Percentiles rank a stretch among this genome's conserved stretches.
phyloP scores from a whole-genome alignment of 2,329 filamentous ascomycete species.

The Nemania diffusa region DNA sequence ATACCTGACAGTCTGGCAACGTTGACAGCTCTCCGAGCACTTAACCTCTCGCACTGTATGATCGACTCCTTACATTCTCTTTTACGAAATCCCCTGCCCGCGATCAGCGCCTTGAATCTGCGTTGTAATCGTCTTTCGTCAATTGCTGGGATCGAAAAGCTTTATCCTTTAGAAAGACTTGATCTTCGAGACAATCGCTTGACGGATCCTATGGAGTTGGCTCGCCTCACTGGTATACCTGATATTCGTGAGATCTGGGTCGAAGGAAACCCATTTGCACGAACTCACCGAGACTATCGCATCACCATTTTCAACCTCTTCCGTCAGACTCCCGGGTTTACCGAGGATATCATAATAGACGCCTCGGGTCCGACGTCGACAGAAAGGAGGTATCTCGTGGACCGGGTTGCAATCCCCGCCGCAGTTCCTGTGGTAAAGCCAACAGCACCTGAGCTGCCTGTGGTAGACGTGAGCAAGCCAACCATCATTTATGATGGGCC shows the following conservation, averaged over 20 bases:
- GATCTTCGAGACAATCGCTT: slow-evolving; percentile 92
- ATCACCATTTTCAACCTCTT: slow-evolving; percentile 97
- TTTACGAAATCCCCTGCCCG: slow-evolving; percentile 84
- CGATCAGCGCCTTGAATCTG: slow-evolving; percentile 92
- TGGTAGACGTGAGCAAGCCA: slow-evolving; percentile 75
- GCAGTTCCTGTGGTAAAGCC: slow-evolving; percentile 82
- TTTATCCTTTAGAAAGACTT: slow-evolving; percentile 87
- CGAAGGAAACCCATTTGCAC: slow-evolving; percentile 89
- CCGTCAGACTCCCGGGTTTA: slow-evolving; percentile 86
- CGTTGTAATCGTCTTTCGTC: slow-evolving; percentile 88
- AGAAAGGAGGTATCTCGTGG: slow-evolving; percentile 85
- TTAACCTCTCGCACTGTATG: slow-evolving; percentile 98
- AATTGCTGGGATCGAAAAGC: slow-evolving; percentile 87
- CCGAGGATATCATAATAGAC: slow-evolving; percentile 91
- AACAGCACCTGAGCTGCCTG: slow-evolving; percentile 68
- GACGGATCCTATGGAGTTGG: slow-evolving; percentile 90
- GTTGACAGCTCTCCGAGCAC: slow-evolving; percentile 85
- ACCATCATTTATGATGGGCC: slow-evolving; percentile 65
- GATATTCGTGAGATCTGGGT: slow-evolving; percentile 95
- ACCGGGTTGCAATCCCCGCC: slow-evolving; percentile 79
- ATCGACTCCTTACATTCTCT: slow-evolving; percentile 93
- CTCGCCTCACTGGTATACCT: slow-evolving; percentile 87
- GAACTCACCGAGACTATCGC: slow-evolving; percentile 85
- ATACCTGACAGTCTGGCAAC: slow-evolving; percentile 90
- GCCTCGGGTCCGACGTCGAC: slow-evolving; percentile 82